Conservation (phyloP, 768 basidiomycete genomes). For the Steccherinum ochraceum region DNA sequence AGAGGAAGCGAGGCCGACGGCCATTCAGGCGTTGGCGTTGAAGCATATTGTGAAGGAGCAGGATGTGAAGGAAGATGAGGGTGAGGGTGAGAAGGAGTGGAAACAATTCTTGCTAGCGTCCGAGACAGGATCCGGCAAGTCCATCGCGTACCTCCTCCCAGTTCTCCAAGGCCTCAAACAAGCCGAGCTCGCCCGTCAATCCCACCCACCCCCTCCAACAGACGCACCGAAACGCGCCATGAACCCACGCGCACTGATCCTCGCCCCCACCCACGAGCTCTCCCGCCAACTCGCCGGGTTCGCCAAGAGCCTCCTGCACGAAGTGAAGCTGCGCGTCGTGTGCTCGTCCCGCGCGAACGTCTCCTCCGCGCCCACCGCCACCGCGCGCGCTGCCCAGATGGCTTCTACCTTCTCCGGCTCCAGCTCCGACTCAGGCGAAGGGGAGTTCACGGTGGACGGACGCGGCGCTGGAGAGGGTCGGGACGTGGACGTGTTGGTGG, state of each 20-base stretch:
- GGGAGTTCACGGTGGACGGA: conserved; percentile 21
- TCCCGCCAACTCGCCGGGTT: conserved; percentile 71
- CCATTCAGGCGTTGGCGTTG: conserved; percentile 73
- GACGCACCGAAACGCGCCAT: conserved; percentile 23
- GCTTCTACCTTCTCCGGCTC: conserved; percentile 13
- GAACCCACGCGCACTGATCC: conserved; percentile 71
- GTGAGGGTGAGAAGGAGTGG: conserved; percentile 32
- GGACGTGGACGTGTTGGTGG: conserved; percentile 52
- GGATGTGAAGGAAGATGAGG: conserved; percentile 9
- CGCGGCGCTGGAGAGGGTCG: conserved; percentile 11
- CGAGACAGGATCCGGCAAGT: conserved; percentile 91
- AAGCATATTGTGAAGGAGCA: conserved; percentile 47
- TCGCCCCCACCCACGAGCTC: conserved; percentile 89
- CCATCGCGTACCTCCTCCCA: conserved; percentile 84
- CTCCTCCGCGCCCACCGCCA: conserved; percentile 19
- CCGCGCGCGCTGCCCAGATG: conserved; percentile 45
- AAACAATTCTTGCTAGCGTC: conserved; percentile 64
- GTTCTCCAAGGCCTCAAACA: conserved; percentile 73
- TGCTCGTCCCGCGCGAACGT: conserved; percentile 63
- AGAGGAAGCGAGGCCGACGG: conserved; percentile 51
- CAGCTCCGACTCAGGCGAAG: conserved; percentile 14
- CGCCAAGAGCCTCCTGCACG: conserved; percentile 70
- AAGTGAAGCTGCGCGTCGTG: conserved; percentile 67
- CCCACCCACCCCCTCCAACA: not conserved
- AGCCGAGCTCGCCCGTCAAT: conserved; percentile 46